Evolutionary conservation across 371 early-diverging fungal species (phyloP), one percentile per base, ranked within the genome.

Genomic region (Mycotypha africana): DNA sequence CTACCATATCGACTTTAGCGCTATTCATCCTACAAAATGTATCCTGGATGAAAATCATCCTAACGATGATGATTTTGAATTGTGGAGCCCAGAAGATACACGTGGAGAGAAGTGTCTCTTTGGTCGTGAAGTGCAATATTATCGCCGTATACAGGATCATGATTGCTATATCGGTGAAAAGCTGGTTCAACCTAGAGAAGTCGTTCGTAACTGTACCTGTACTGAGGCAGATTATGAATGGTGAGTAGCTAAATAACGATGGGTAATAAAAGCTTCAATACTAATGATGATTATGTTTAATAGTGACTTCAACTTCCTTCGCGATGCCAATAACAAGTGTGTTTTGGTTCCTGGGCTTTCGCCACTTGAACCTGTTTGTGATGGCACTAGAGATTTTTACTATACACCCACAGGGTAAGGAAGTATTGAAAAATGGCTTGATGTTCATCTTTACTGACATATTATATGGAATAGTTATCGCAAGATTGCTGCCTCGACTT

Each of bases 141-240:
- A 78, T 55, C 82, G 95, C 2, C 82, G 93, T 44, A 91, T 87
- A 48, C 64, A 71, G 26, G 80, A 79, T 17, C 75, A 62, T 16
- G 64, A 80, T 39, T 97, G 97, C 60, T 89, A 76, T 45, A 82
- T 94, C 17, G 90, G 86, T 3, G 75, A 84, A 34, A 81, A 83
- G 49, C 73, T 84, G 36, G 60, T 71, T n/a, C 74, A 84, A 24
- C 81, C 85, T 2, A 74, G 74, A 26, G 58, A 60, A 37, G 67
- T 73, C 5, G 61, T 75, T 2, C 70, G 62, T 12, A 72, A 75
- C 20, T 97, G 97, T 59, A 59, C 73, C 10, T 97, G 97, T 60
- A 78, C 85, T 0, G 67, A 54, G 32, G 69, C 62, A 30, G 97
- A 97, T 60, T 97, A 79, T 66, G 96, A 97, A 68, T 97, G 91